These are phyloP conservation scores for Macrotyloma uniflorum DNA, from an alignment of 306 rosid genomes.

Conservation along the genomic window DNA sequence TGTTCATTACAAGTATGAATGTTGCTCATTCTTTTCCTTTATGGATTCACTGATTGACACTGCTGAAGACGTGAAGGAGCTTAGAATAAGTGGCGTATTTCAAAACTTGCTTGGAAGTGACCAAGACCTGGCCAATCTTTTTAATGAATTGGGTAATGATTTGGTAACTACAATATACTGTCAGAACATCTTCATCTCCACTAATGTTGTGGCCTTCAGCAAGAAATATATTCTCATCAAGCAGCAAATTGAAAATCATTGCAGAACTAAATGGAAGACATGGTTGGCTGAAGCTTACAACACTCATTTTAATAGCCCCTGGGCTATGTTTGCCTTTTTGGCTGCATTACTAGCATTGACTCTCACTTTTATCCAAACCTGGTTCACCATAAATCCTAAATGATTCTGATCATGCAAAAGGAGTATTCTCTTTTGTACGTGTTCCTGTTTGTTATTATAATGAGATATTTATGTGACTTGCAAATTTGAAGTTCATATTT, in stretches of 20 bases:
- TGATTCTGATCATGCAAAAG: not conserved
- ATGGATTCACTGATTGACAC: constrained; percentile 12
- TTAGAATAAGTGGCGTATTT: constrained; percentile 3
- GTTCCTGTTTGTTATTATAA: not conserved
- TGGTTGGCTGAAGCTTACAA: not conserved
- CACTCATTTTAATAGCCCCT: not conserved
- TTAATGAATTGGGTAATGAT: constrained; percentile 5
- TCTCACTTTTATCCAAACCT: constrained; percentile 14
- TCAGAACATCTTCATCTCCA: too few species aligned
- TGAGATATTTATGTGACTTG: not conserved
- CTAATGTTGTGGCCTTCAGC: not conserved
- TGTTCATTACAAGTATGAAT: not conserved
- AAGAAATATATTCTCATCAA: not conserved
- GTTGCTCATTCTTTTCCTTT: not conserved
- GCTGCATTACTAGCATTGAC: not conserved
- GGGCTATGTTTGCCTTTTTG: not conserved
- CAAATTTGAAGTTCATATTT: too few species aligned
- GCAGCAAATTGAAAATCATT: not conserved
- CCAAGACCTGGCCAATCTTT: not conserved
- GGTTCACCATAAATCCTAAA: not conserved
- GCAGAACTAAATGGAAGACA: not conserved
- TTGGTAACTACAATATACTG: not conserved
- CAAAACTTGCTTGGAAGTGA: constrained; percentile 5
- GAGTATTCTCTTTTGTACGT: not conserved
- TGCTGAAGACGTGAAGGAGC: constrained; percentile 21